Base-by-base conservation (phyloP, 768 basidiomycete genomes). In the Suillus spraguei region DNA sequence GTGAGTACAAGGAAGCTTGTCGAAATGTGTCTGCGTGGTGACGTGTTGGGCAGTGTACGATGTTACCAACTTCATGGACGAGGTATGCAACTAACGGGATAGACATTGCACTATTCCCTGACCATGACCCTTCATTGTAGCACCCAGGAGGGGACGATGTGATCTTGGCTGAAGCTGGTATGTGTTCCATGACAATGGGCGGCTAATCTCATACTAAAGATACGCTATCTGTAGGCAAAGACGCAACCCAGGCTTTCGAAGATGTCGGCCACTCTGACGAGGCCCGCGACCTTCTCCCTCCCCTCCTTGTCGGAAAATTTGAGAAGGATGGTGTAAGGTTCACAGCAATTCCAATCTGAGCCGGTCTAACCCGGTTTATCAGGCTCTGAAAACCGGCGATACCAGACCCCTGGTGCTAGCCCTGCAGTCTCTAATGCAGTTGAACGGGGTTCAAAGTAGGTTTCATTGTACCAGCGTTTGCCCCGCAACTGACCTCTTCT, bases 231-330 rank as follows among this genome's bases (percentile, higher is more conserved):
- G 22, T 77, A 96, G 95, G 92, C 70, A 89, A 91, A 75, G 95
- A 99, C 75, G 96, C 97, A 28, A 96, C 97, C 39, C 97, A 98
- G 72, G 95, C 97, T 7, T 99, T 99, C 72, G 97, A 99, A 80
- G 97, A 99, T 76, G 97, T 99, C 36, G 97, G 97, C 36, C 97
- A 99, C 84, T 98, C 96, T 1, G 97, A 99, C 69, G 97, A 99
- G 79, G 97, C 97, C 32, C 89, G 97, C 60, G 90, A 83, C 14
- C 84, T 96, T 63, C 83, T 99, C 60, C 86, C 85, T 20, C 88
- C 77, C 67, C 86, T 97, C 84, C 79, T 87, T 47, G 82, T 97
- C 59, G 96, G 96, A 60, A 86, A 91, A 1, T 93, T 96, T 68
- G 91, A 92, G 72, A 81, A 89, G 69, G 82, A 79, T 69, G 82